Percentiles rank a stretch among this genome's conserved stretches.
These are phyloP conservation scores for Ilex paraguariensis DNA, from an alignment of 305 asterid species.

Conservation along the genomic window DNA sequence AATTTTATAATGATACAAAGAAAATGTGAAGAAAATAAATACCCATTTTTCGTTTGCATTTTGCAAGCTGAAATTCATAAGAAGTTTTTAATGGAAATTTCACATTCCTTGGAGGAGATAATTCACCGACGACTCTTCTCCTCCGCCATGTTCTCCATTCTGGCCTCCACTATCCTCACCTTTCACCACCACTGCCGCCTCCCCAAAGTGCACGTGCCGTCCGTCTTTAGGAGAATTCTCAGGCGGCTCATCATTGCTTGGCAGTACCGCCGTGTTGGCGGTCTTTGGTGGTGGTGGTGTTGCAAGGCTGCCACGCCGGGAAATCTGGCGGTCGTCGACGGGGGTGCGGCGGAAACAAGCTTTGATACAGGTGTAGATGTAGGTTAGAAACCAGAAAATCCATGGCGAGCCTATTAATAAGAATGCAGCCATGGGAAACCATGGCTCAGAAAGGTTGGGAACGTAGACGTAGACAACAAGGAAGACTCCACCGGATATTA, in stretches of 20 bases:
- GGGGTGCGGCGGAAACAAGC: constrained; percentile 10
- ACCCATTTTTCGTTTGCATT: too few relatives aligned
- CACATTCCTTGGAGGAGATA: constrained; percentile 47
- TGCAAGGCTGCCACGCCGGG: constrained; percentile 11
- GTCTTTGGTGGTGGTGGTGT: constrained; percentile 1
- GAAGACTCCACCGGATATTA: constrained; percentile 45
- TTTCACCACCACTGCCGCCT: constrained; percentile 6
- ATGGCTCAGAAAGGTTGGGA: constrained; percentile 38
- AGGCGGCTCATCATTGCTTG: background rate
- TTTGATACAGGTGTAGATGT: constrained; percentile 41
- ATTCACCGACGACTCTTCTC: constrained; percentile 11
- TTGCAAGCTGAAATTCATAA: too few relatives aligned
- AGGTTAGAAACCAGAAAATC: constrained; percentile 58
- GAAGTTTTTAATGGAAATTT: constrained; percentile 32
- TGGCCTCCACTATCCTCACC: background rate
- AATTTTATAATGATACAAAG: too few relatives aligned
- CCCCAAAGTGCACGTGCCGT: constrained; percentile 20
- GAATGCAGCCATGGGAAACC: constrained; percentile 51
- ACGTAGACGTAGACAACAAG: constrained; percentile 39
- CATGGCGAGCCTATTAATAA: constrained; percentile 56
- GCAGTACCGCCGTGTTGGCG: constrained; percentile 5
- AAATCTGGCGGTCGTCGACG: constrained; percentile 18
- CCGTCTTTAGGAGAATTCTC: constrained; percentile 7
- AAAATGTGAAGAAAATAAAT: background rate
- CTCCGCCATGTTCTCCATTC: constrained; percentile 3